Base-by-base conservation (phyloP, 2,329 filamentous ascomycete genomes). In the Acephala macrosclerotiorum region DNA sequence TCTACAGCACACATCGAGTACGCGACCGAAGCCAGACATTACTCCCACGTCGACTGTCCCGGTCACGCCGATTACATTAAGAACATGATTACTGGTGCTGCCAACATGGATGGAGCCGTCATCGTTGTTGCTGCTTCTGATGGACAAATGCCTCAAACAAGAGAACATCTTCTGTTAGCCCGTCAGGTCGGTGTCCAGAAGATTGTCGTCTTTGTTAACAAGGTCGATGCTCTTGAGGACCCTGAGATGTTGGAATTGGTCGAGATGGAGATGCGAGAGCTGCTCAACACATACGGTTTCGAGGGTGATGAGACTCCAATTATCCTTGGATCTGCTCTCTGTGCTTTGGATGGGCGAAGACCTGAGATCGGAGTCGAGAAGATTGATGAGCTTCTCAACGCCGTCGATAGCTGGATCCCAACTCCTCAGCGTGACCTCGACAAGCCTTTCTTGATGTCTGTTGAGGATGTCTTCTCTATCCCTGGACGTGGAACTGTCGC, bases 51-150 rank as follows among this genome's bases (percentile, higher is more conserved):
- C 85, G 96, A 99, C 88, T 99, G 96, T 83, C 96, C 96, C 66
- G 96, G 96, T 83, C 96, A 99, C 91, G 96, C 96, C 83, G 96
- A 99, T 93, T 99, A 99, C 87, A 98, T 99, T 86, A 99, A 99
- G 89, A 99, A 99, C 91, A 99, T 99, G 96, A 99, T 99, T 81
- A 99, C 96, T 73, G 96, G 96, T 89, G 94, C 96, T 70, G 95
- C 96, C 77, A 97, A 94, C 86, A 99, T 99, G 96, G 96, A 99
- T 77, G 96, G 96, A 77, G 95, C 96, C 77, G 95, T 99, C 79
- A 97, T 99, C 77, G 96, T 99, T 73, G 96, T 99, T 75, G 96
- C 96, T 75, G 96, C 96, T 74, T 97, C 94, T 42, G 96, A 99
- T 79, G 96, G 96, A 79, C 96, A 99, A 85, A 99, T 99, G 96